Conservation (phyloP, 2,329 filamentous ascomycete species). For the Diaporthe vexans region DNA sequence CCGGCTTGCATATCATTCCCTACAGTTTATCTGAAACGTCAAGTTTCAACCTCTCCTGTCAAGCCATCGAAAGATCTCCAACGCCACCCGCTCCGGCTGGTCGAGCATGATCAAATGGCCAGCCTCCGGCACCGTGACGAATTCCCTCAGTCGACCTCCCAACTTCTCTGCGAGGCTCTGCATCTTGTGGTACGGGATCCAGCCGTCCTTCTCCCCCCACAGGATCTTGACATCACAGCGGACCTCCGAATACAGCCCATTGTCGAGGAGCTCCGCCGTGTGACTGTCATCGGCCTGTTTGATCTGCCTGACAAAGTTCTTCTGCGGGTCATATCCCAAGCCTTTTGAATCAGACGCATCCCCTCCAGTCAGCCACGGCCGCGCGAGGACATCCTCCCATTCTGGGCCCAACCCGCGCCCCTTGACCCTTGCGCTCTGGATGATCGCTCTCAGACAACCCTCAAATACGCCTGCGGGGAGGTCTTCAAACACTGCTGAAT, state of each 20-base stretch:
- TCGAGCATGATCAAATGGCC: conserved; percentile 27
- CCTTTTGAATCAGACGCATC: not conserved
- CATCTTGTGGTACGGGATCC: conserved; percentile 18
- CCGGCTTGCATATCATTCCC: not conserved
- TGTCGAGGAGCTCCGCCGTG: not conserved
- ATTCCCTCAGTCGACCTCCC: not conserved
- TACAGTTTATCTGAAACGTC: not conserved
- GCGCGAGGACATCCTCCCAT: conserved; percentile 10
- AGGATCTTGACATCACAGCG: conserved; percentile 17
- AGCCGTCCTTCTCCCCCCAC: not conserved
- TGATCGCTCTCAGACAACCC: conserved; percentile 11
- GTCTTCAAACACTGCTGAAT: not conserved
- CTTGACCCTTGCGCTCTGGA: conserved; percentile 2
- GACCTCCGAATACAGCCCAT: not conserved
- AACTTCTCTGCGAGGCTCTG: not conserved
- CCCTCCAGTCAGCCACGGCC: not conserved
- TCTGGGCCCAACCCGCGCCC: not conserved
- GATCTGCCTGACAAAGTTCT: conserved; percentile 18
- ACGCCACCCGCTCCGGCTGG: conserved; percentile 4
- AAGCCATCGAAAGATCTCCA: conserved; percentile 11
- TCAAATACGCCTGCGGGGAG: conserved; percentile 1
- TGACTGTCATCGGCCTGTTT: not conserved
- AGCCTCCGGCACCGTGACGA: conserved; percentile 11
- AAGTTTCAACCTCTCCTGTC: not conserved
- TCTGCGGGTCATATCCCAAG: not conserved